phyloP scores from a whole-genome alignment of 345 rosid species.

The Gynandropsis gynandra region DNA sequence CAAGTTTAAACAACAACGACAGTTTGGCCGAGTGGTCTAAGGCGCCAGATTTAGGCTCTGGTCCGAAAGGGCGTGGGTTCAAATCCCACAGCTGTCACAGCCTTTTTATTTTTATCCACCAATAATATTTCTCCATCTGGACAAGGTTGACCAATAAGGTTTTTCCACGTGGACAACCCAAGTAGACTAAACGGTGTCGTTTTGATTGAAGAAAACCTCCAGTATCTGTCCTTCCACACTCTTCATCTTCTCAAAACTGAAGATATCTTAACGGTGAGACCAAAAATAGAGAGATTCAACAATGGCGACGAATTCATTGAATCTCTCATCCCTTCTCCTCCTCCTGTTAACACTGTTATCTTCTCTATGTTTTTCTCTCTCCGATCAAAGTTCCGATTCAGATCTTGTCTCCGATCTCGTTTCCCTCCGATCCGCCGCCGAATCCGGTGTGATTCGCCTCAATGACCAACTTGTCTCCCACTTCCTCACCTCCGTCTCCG shows the following conservation, averaged over 20 bases:
- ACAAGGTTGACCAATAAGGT: conserved; percentile 2
- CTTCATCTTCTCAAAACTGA: background rate
- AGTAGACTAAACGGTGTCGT: background rate
- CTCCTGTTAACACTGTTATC: conserved; percentile 19
- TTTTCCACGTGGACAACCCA: background rate
- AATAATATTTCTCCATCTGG: background rate
- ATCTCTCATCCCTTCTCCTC: background rate
- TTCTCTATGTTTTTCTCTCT: background rate
- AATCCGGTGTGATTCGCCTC: conserved; percentile 59
- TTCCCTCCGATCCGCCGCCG: conserved; percentile 55
- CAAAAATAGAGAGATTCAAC: background rate
- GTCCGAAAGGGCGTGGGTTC: conserved; percentile 99
- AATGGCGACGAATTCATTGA: background rate
- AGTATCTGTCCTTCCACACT: too few relatives aligned
- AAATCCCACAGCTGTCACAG: conserved; percentile 95
- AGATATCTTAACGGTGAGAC: background rate
- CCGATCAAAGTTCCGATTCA: conserved; percentile 21
- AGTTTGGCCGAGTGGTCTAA: conserved; percentile 99
- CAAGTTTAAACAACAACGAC: too few relatives aligned
- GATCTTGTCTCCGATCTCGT: conserved; percentile 47
- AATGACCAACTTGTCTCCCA: conserved; percentile 48
- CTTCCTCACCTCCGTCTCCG: conserved; percentile 53
- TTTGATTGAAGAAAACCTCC: too few relatives aligned
- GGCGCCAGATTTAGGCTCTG: conserved; percentile 99
- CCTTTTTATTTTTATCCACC: background rate